Base-by-base conservation (phyloP, 2,329 filamentous ascomycete species). In the Bipolaris victoriae region DNA sequence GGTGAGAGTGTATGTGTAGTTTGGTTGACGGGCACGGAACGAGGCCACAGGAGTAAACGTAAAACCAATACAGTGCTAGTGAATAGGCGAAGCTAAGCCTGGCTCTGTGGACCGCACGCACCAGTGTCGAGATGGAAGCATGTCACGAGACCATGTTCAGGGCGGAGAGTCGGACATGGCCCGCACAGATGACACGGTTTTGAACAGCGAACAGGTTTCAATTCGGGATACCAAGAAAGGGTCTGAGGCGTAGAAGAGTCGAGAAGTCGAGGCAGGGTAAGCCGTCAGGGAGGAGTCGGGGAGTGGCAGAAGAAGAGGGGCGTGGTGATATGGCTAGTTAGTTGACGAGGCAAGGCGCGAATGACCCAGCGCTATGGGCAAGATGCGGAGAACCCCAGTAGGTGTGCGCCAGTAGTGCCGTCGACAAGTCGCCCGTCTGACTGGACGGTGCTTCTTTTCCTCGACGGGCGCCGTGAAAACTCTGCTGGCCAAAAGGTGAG, bases 281-380 rank as follows among this genome's bases (percentile, higher is more conserved):
- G 64, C 51, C 52, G 54, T 60, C 50, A 35, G 59, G 41, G 39
- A 54, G 39, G 22, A 46, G n/a, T 33, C 46, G 53, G 41, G 33
- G 37, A 22, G 9, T 13, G 5, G 40, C 40, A 57, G 56, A 59
- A 37, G 58, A 57, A 64, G 62, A 68, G 63, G 49, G 59, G 60
- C 57, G 57, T 68, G 65, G 69, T 67, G 67, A 66, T 67, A 66
- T 64, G 52, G 60, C 40, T 26, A 44, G 40, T 29, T 29, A 3
- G 26, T 29, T 29, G 26, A 22, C 22, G 26, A 44, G 39, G 39
- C 18, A 55, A 52, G 46, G 51, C 45, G 46, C 68, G 61, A 64
- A 66, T 70, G 70, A 71, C 69, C 70, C 71, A 65, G 58, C 58
- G 64, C 62, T 61, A 58, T 65, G 69, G 70, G 61, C 67, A 65